Evolutionary conservation across 495 filamentous ascomycete genomes (phyloP), one percentile per base, ranked within the genome.

Genomic region (Lophiotrema nucula): DNA sequence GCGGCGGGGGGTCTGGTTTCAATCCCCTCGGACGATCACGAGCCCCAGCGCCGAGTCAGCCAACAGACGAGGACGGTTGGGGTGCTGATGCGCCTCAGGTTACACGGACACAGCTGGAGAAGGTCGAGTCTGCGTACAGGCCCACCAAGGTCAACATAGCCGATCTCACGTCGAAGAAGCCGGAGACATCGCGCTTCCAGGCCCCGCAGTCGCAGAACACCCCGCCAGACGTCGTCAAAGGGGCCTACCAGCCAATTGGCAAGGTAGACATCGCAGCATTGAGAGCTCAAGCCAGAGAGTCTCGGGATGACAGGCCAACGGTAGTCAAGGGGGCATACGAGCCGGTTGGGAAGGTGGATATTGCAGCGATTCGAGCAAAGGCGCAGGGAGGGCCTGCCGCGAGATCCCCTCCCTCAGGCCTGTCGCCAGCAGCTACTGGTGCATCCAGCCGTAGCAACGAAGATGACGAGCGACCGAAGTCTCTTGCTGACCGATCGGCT

Each of bases 201-300:
- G 67, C 50, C 55, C 73, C 47, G 51, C 68, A 43, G 53, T 67
- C 35, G 68, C 67, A 72, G 33, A 69, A 81, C n/a, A 67, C 67
- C 16, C 53, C 74, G 16, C 67, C 68, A 31, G 85, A 91, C 70
- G 78, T 96, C 15, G 86, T 97, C 22, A 87, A 79, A 62, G 92
- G 95, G 10, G 88, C 78, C n/a, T 99, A 99, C 69, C 92, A 96
- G 69, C 93, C 93, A 6, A 79, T 99, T 57, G 95, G 95, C 10
- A 97, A 96, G 72, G 88, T 97, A 11, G 91, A 97, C 66, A 97
- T 99, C 73, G 88, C 88, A 33, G 90, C 89, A 2, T 84, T 97
- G 49, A 80, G 91, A 45, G 83, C 80, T 46, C 84, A 93, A 67
- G 92, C 92, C 10, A 83, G 84, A 58, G 82, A 87, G 43, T 59